Evolutionary conservation across 2,329 filamentous ascomycete genomes (phyloP), one percentile per base, ranked within the genome.

Genomic region (Fusarium sp.): DNA sequence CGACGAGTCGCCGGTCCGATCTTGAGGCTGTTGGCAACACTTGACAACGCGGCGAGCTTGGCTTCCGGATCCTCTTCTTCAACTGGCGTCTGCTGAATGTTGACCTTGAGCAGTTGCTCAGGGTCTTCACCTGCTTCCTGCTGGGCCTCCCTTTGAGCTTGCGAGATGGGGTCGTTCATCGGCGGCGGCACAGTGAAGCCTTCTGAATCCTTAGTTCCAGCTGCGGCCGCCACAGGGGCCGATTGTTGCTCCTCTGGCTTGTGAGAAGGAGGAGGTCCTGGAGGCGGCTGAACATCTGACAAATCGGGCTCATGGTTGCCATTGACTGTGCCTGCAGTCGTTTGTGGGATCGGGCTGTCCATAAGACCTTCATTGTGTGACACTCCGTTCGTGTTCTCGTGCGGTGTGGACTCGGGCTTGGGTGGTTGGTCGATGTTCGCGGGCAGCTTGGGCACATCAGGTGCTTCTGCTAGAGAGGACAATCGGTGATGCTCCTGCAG

Each of bases 61-160:
- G 91, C 93, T 67, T 92, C 91, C 1, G 92, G 91, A 74, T 96
- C 91, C 77, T 93, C 94, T 77, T 96, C 93, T 4, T 90, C 89
- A 22, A 96, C 93, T 0, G 94, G 93, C 42, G 93, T 91, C 73
- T 93, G 93, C 71, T 92, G 89, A 61, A 97, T 97, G 79, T 91
- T 94, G 62, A 97, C 88, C 81, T 93, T 96, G 84, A 95, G 95
- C 10, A 91, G 85, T 56, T 91, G 89, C n/a, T 92, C 90, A 6
- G 83, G 83, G 50, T 91, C 90, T 59, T 92, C 90, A 14, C 83
- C 85, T 10, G 83, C 83, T 62, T 87, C 87, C 79, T 66, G 72
- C 35, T 74, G 71, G 18, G 76, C 76, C n/a, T 95, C 93, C 50
- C 88, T 87, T 80, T 95, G 89, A 9, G 93, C 93, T 79, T 92